Percentiles rank a stretch among this genome's conserved stretches.
These are phyloP conservation scores for Inga oerstediana DNA, from an alignment of 306 rosid species.

Conservation along the genomic window DNA sequence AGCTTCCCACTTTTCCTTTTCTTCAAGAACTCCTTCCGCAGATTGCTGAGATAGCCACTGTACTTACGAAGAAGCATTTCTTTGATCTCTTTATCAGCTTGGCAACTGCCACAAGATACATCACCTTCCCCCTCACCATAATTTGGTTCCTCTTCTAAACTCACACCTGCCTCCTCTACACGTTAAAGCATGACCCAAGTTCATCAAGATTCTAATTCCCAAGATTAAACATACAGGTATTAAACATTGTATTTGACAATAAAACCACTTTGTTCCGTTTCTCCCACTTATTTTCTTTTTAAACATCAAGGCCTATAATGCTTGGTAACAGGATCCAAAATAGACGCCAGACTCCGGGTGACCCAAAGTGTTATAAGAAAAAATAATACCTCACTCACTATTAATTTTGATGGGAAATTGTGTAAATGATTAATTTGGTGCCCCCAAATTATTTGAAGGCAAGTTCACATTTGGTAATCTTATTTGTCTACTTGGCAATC, in stretches of 20 bases:
- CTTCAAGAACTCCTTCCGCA: constrained; percentile 72
- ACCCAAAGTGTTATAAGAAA: too few species aligned
- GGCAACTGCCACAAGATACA: constrained; percentile 23
- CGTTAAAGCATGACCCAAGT: not conserved
- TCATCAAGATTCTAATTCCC: not conserved
- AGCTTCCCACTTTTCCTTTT: constrained; percentile 84
- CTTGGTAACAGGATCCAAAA: too few species aligned
- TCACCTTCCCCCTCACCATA: constrained; percentile 49
- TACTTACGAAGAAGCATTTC: constrained; percentile 76
- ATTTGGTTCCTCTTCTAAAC: constrained; percentile 48
- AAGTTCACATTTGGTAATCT: not conserved
- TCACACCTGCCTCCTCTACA: constrained; percentile 45
- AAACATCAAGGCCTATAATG: not conserved
- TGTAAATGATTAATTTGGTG: not conserved
- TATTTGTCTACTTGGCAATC: not conserved
- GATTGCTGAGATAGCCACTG: constrained; percentile 75
- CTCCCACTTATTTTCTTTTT: not conserved
- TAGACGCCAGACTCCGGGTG: too few species aligned
- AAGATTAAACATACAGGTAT: not conserved
- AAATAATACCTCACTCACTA: not conserved
- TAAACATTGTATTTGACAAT: not conserved
- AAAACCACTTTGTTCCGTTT: not conserved
- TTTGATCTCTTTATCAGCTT: constrained; percentile 59
- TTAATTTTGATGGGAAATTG: not conserved
- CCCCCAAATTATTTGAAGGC: constrained; percentile 4